phyloP scores from a whole-genome alignment of 2,329 filamentous ascomycete species.

The Lachnellula hyalina region DNA sequence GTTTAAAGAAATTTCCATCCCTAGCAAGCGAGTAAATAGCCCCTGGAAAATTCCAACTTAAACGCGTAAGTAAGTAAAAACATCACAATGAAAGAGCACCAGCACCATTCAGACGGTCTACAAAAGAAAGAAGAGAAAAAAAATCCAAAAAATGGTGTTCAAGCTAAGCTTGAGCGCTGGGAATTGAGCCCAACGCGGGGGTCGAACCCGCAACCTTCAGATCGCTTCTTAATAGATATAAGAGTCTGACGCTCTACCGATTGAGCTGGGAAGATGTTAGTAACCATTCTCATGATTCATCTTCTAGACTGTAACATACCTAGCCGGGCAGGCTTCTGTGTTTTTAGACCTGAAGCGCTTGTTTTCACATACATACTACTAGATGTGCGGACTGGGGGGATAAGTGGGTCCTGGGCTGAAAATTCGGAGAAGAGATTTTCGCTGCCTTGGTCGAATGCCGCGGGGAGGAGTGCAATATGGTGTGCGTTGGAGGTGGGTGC shows the following conservation, averaged over 20 bases:
- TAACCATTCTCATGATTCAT: not conserved
- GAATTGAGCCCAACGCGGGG: constrained; percentile 31
- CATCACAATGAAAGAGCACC: fast-evolving
- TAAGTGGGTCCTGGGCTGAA: too few relatives aligned
- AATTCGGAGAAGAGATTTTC: too few relatives aligned
- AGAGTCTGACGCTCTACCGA: constrained; percentile 7
- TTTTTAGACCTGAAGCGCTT: not conserved
- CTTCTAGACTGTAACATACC: constrained; percentile 1
- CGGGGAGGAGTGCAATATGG: too few relatives aligned
- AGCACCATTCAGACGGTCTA: too few relatives aligned
- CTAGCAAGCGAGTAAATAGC: too few relatives aligned
- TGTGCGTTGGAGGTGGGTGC: too few relatives aligned
- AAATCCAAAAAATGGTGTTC: not conserved
- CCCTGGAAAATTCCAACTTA: too few relatives aligned
- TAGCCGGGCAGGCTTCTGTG: not conserved
- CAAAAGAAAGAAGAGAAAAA: not conserved
- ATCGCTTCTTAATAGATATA: constrained; percentile 17
- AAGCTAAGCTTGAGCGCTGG: constrained; percentile 2
- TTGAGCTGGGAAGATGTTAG: constrained; percentile 4
- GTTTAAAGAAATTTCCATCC: too few relatives aligned
- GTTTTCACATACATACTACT: too few relatives aligned
- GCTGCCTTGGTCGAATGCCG: too few relatives aligned
- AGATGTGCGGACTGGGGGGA: too few relatives aligned
- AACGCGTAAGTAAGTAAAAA: too few relatives aligned
- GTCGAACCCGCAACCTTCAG: constrained; percentile 42